Conservation (phyloP, 1,284 basidiomycete genomes). For the Cutaneotrichosporon dermatis region DNA sequence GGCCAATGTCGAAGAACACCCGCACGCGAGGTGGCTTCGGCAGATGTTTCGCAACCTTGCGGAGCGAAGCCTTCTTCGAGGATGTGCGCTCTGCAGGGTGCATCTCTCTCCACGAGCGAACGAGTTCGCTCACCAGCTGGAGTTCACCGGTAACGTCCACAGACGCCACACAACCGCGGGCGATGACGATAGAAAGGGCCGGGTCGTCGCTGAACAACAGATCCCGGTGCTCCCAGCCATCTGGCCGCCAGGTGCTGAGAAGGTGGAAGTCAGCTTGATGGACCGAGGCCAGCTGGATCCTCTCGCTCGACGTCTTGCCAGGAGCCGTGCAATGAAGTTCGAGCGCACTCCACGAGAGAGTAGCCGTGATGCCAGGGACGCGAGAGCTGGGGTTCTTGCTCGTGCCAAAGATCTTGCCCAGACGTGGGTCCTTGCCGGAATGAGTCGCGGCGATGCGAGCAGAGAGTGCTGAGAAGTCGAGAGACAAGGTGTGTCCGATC, state of each 20-base stretch:
- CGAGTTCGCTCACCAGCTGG: slow-evolving; percentile 33
- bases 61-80: too few species aligned
- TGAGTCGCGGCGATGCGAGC: slow-evolving; percentile 32
- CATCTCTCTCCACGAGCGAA: slow-evolving; percentile 21
- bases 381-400: slow-evolving; percentile 27
- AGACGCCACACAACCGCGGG: slow-evolving; percentile 26
- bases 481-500: slow-evolving; percentile 25
- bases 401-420: slow-evolving; percentile 39
- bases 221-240: slow-evolving; percentile 35
- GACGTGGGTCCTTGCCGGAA: slow-evolving; percentile 33
- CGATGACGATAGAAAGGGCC: slow-evolving; percentile 36
- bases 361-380: slow-evolving; percentile 33
- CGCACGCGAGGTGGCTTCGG: slow-evolving; percentile 28
- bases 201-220: slow-evolving; percentile 39
- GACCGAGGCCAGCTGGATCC: slow-evolving; percentile 32
- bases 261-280: slow-evolving; percentile 34
- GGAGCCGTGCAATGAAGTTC: slow-evolving; percentile 35
- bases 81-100: slow-evolving; percentile 3
- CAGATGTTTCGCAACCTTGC: not conserved
- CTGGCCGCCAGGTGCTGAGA: slow-evolving; percentile 39
- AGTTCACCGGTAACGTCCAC: slow-evolving; percentile 38
- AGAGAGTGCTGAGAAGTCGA: slow-evolving; percentile 26
- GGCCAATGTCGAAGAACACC: slow-evolving; percentile 35
- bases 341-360: slow-evolving; percentile 29
- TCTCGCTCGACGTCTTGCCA: slow-evolving; percentile 26